phyloP scores from a whole-genome alignment of 176 grass and related monocot species.

The sorghum (Sorghum bicolor) region DNA sequence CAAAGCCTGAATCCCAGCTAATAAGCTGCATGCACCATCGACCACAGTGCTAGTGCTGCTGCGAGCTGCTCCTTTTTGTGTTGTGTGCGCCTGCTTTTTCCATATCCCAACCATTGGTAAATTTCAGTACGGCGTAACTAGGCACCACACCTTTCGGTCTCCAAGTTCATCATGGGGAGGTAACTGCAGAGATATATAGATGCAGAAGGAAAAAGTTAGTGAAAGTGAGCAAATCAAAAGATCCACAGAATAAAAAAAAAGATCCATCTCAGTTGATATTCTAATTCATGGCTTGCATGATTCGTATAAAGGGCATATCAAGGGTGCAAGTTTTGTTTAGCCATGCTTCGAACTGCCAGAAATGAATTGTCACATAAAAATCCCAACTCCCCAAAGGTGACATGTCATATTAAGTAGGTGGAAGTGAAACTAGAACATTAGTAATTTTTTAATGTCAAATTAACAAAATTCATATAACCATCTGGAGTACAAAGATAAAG shows the following conservation, averaged over 20 bases:
- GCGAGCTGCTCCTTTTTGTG: not conserved
- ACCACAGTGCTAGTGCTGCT: not conserved
- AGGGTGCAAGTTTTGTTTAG: not conserved
- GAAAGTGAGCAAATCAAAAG: not conserved
- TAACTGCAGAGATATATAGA: not conserved
- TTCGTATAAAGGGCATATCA: not conserved
- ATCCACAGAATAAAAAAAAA: not conserved
- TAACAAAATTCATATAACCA: not conserved
- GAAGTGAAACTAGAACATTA: not conserved
- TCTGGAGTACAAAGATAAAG: not conserved
- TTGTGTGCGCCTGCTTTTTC: constrained; percentile 1
- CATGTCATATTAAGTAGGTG: not conserved
- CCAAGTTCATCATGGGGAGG: constrained; percentile 26
- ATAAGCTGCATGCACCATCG: constrained; percentile 18
- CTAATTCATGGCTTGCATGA: not conserved
- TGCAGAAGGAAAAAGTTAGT: not conserved
- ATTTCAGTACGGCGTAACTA: constrained; percentile 17
- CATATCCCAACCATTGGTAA: not conserved
- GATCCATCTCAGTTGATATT: not conserved
- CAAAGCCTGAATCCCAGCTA: not conserved
- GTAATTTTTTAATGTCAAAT: not conserved
- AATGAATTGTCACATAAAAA: not conserved
- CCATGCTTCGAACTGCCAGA: not conserved
- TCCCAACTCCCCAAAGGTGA: not conserved
- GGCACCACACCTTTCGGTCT: constrained; percentile 25